Evolutionary conservation across 1,284 basidiomycete genomes (phyloP).

Genomic region (Naganishia sp.): DNA sequence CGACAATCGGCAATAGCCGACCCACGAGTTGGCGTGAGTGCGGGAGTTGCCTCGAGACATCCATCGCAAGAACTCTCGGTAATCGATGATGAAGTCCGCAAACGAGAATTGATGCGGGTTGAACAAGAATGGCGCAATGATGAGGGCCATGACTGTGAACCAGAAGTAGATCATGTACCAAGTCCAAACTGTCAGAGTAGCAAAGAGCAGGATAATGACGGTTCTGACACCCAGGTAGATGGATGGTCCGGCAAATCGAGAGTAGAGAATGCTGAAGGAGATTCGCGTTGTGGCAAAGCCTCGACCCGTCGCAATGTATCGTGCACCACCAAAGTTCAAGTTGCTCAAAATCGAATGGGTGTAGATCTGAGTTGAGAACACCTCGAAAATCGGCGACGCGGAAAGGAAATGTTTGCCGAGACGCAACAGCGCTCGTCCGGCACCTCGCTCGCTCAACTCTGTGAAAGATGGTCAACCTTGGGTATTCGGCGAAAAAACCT

Average conservation of each 20-base stretch:
- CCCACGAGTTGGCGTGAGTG: constrained; percentile 96
- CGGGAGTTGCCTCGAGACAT: constrained; percentile 95
- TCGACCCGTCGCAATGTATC: constrained; percentile 98
- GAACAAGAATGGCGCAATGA: constrained; percentile 90
- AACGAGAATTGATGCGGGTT: constrained; percentile 96
- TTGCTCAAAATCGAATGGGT: constrained; percentile 93
- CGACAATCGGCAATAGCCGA: constrained; percentile 91
- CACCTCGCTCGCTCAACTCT: constrained; percentile 92
- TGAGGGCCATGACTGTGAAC: constrained; percentile 82
- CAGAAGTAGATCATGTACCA: constrained; percentile 94
- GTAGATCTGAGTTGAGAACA: constrained; percentile 94
- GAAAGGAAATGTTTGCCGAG: constrained; percentile 89
- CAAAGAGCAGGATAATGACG: constrained; percentile 82
- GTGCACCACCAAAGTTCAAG: constrained; percentile 90
- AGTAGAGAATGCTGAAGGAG: constrained; percentile 89
- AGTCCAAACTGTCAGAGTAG: constrained; percentile 84
- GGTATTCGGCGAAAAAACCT: background rate
- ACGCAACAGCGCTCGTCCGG: constrained; percentile 81
- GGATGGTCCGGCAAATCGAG: constrained; percentile 91
- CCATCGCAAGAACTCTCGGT: constrained; percentile 94
- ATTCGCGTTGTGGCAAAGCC: constrained; percentile 93
- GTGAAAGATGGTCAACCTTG: constrained; percentile 21
- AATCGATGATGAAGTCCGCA: constrained; percentile 93
- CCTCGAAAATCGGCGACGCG: constrained; percentile 89
- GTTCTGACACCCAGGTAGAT: constrained; percentile 95